Conservation (phyloP, 768 basidiomycete species). For the Mycena galericulata region DNA sequence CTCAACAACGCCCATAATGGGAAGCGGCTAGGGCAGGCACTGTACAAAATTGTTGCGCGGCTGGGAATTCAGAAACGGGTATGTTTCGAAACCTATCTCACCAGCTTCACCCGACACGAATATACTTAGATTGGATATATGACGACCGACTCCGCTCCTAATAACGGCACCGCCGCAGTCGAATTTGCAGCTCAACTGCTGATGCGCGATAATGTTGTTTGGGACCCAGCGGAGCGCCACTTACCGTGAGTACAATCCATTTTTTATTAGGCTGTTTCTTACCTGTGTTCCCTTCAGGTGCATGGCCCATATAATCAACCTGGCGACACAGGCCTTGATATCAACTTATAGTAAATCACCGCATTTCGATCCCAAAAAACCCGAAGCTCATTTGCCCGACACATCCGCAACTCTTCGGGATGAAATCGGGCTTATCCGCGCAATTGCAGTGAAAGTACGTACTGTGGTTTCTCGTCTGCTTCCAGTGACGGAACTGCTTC, state of each 20-base stretch:
- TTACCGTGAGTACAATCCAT: not conserved
- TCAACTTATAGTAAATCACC: conserved; percentile 37
- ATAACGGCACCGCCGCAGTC: conserved; percentile 7
- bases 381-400: not conserved
- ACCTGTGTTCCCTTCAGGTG: conserved; percentile 31
- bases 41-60: conserved; percentile 44
- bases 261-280: not conserved
- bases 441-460: conserved; percentile 35
- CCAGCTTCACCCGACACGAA: not conserved
- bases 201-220: not conserved
- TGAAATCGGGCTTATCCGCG: conserved; percentile 42
- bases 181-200: conserved; percentile 13
- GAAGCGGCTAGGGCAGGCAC: conserved; percentile 44
- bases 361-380: conserved; percentile 39
- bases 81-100: not conserved
- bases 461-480: not conserved
- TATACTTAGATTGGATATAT: conserved; percentile 5
- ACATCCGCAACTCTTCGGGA: conserved; percentile 26
- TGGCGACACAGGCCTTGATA: conserved; percentile 46
- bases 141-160: not conserved
- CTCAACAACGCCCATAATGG: conserved; percentile 53
- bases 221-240: conserved; percentile 17
- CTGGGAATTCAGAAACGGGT: conserved; percentile 49
- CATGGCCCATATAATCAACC: conserved; percentile 49
- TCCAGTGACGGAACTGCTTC: not conserved